These are phyloP conservation scores for Solanum hybrid DNA, from an alignment of 305 asterid species.

Conservation along the genomic window DNA sequence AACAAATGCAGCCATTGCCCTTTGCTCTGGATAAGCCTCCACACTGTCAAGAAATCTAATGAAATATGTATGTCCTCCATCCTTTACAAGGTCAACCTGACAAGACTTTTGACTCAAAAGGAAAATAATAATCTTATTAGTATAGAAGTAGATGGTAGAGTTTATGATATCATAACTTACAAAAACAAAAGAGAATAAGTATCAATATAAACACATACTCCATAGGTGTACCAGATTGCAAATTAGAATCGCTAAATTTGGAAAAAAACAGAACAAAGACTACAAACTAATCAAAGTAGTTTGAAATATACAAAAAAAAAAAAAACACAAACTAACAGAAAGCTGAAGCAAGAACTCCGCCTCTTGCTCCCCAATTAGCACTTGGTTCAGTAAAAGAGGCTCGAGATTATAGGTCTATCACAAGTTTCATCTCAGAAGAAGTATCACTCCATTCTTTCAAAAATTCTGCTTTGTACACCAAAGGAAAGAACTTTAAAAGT, in stretches of 20 bases:
- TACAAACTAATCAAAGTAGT: neutral
- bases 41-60: constrained; percentile 84
- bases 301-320: neutral
- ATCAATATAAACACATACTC: neutral
- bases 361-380: neutral
- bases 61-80: constrained; percentile 85
- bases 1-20: constrained; percentile 99
- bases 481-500: neutral
- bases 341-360: neutral
- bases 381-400: neutral
- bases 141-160: neutral
- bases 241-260: neutral
- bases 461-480: neutral
- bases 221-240: neutral
- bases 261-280: neutral
- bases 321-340: neutral
- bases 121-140: constrained; percentile 5
- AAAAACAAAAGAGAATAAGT: neutral
- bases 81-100: constrained; percentile 99
- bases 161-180: neutral
- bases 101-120: constrained; percentile 58
- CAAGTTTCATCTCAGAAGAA: neutral
- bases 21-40: constrained; percentile 97
- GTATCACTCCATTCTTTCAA: neutral
- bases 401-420: neutral